Percentiles rank a stretch among this genome's conserved stretches.
Conservation (phyloP, 306 rosid genomes). For the Begonia loranthoides region DNA sequence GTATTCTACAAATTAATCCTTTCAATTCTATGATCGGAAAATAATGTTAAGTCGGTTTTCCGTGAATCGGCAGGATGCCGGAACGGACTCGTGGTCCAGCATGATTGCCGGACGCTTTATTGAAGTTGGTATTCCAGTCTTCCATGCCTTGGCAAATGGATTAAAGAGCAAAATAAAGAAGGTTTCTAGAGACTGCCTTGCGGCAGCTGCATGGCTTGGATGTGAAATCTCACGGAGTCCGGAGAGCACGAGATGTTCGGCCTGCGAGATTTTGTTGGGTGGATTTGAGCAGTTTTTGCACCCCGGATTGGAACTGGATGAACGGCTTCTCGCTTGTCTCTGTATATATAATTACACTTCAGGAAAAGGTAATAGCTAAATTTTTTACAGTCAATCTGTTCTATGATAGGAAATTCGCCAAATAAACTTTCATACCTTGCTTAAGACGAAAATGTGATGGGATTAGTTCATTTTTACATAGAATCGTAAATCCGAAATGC, state of each 20-base stretch:
- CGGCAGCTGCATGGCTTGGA: slow-evolving; percentile 71
- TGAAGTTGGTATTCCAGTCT: slow-evolving; percentile 38
- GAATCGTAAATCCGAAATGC: no score
- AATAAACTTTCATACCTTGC: no score
- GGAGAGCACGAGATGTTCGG: slow-evolving; percentile 31
- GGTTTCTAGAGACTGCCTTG: slow-evolving; percentile 56
- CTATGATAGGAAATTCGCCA: no score
- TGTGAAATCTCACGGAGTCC: slow-evolving; percentile 51
- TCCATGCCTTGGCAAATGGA: slow-evolving; percentile 46
- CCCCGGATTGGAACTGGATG: slow-evolving; percentile 69
- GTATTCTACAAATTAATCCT: slow-evolving; percentile 1
- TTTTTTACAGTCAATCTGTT: no score
- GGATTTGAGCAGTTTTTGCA: slow-evolving; percentile 57
- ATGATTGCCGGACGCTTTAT: slow-evolving; percentile 39
- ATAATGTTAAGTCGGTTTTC: background rate
- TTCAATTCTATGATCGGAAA: no score
- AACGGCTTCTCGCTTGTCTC: slow-evolving; percentile 62
- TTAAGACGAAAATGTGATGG: no score
- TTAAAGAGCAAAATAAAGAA: slow-evolving; percentile 37
- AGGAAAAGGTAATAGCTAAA: slow-evolving; percentile 45
- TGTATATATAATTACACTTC: slow-evolving; percentile 64
- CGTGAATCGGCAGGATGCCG: slow-evolving; percentile 41
- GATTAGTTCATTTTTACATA: no score
- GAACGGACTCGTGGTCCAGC: slow-evolving; percentile 63
- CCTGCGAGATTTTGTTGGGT: slow-evolving; percentile 50